phyloP scores from a whole-genome alignment of 75 land plant genomes.

The Picea sitchensis region DNA sequence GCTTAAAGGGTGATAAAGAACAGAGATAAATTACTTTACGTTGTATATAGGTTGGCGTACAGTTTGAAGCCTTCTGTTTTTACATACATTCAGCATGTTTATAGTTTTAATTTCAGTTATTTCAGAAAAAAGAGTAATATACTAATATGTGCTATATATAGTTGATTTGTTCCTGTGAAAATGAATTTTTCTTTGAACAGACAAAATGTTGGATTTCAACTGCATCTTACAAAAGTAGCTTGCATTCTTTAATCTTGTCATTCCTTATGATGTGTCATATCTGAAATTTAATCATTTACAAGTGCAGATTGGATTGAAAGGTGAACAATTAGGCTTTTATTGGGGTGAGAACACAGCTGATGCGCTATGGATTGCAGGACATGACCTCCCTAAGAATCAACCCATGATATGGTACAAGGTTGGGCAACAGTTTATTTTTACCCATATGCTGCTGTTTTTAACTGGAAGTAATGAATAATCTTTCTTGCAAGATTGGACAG shows the following conservation, averaged over 20 bases:
- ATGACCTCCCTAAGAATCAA: slow-evolving; percentile 22
- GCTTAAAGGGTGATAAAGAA: not conserved
- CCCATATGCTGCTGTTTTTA: not conserved
- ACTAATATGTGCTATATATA: not conserved
- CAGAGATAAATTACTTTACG: not conserved
- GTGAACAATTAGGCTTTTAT: slow-evolving; percentile 34
- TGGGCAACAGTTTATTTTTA: not conserved
- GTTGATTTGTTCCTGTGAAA: not conserved
- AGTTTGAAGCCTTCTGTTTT: not conserved
- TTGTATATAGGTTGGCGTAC: no score
- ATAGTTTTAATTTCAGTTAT: not conserved
- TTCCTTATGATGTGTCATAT: not conserved
- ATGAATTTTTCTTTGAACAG: not conserved
- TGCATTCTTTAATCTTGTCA: not conserved
- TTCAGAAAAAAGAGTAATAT: not conserved
- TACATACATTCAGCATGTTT: not conserved
- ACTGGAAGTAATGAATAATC: not conserved
- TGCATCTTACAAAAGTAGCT: not conserved
- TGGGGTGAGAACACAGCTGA: slow-evolving; percentile 5
- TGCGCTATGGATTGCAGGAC: slow-evolving; percentile 14
- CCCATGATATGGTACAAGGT: slow-evolving; percentile 75
- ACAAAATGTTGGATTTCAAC: not conserved
- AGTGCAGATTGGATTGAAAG: slow-evolving; percentile 55
- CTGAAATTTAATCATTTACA: not conserved
- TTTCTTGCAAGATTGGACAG: not conserved